phyloP scores from a whole-genome alignment of 176 grass and related monocot species.

The Phragmites australis region DNA sequence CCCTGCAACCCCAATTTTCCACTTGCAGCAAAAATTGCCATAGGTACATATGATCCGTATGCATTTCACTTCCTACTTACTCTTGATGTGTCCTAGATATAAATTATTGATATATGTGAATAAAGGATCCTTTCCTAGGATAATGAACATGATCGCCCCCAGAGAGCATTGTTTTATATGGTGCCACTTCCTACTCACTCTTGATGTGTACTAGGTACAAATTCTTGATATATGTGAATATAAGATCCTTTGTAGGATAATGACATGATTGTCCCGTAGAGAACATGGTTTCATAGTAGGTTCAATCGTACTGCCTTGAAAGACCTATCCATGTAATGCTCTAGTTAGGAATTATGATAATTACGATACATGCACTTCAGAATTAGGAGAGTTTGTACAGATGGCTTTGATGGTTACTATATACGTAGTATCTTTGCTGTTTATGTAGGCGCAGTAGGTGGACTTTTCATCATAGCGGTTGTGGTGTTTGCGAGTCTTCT shows the following conservation, averaged over 20 bases:
- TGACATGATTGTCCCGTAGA: no score
- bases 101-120: no score
- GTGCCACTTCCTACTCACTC: no score
- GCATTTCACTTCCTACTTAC: background rate
- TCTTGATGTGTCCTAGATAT: background rate
- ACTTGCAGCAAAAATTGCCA: background rate
- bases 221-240: no score
- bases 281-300: no score
- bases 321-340: background rate
- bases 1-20: constrained; percentile 9
- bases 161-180: no score
- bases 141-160: background rate
- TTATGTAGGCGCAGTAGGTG: constrained; percentile 25
- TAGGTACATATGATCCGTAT: background rate
- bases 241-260: no score
- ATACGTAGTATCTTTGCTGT: background rate
- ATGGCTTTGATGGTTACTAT: background rate
- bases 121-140: background rate
- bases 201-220: no score
- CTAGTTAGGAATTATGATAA: background rate
- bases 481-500: background rate
- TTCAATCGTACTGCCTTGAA: no score
- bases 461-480: background rate
- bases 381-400: background rate
- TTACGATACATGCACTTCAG: background rate